Evolutionary conservation across 1,284 basidiomycete species (phyloP), one percentile per base, ranked within the genome.

Genomic region (Xerocomus alliaceus): DNA sequence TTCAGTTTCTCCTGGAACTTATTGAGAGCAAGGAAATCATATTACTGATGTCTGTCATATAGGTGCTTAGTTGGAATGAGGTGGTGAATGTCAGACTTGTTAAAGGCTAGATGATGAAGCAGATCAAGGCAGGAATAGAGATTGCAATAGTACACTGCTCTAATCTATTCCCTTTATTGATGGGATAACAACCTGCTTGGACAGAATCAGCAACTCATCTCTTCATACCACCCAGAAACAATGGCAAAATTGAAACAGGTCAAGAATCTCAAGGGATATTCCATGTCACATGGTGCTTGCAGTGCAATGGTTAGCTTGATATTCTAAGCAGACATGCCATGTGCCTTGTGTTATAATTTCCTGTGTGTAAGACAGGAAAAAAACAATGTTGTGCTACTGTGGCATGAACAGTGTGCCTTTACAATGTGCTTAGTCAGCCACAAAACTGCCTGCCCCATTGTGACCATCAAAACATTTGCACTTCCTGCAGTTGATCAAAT

Each of bases 311-410:
- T 1, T 92, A 93, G 70, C 86, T 98, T 61, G 95, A 98, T 74
- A 84, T 98, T 22, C 97, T 97, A 0, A 92, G 88, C 61, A 85
- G 98, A 6, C 96, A 99, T 77, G 99, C 98, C 72, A 97, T 98
- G 96, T n/a, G n/a, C n/a, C n/a, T n/a, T n/a, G n/a, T n/a, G n/a
- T n/a, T n/a, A n/a, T n/a, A n/a, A n/a, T n/a, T n/a, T n/a, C n/a
- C n/a, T n/a, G n/a, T n/a, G n/a, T n/a, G n/a, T n/a, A n/a, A n/a
- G n/a, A n/a, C n/a, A n/a, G n/a, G n/a, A n/a, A n/a, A n/a, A n/a
- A n/a, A n/a, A n/a, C n/a, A n/a, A n/a, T n/a, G n/a, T n/a, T n/a
- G n/a, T n/a, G n/a, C n/a, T n/a, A n/a, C n/a, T n/a, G n/a, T n/a
- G n/a, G n/a, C n/a, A n/a, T n/a, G n/a, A n/a, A n/a, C n/a, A n/a